These are phyloP conservation scores for Marasmius tenuissimus DNA, from an alignment of 1,284 basidiomycete genomes.

Conservation along the genomic window DNA sequence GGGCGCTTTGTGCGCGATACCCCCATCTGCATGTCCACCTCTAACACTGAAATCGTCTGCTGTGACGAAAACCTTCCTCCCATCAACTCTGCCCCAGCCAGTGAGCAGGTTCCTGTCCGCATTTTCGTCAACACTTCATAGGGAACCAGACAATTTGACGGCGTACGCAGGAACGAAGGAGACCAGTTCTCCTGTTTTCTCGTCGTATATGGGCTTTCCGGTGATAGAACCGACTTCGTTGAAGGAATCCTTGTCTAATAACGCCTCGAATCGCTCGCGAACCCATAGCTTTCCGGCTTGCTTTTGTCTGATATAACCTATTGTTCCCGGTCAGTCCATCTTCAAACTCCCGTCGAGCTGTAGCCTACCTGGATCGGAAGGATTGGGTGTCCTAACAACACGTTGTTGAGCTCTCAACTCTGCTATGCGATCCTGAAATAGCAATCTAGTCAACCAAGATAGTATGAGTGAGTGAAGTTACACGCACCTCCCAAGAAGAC, in stretches of 20 bases:
- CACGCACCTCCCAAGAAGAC: conserved; percentile 29
- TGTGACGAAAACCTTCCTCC: conserved; percentile 37
- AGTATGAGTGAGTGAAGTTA: not conserved
- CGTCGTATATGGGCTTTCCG: conserved; percentile 34
- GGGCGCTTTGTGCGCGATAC: conserved; percentile 37
- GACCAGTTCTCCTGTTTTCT: conserved; percentile 29
- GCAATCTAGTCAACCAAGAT: not conserved
- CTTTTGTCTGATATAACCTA: conserved; percentile 44
- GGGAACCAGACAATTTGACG: not conserved
- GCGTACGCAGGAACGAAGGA: conserved; percentile 39
- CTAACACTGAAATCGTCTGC: conserved; percentile 46
- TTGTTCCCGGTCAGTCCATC: not conserved
- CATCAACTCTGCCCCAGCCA: conserved; percentile 35
- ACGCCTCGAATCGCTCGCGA: conserved; percentile 34
- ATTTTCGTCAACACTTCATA: not conserved
- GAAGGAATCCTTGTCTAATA: conserved; percentile 38
- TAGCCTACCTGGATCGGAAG: conserved; percentile 22
- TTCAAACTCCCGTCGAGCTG: not conserved
- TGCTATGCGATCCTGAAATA: conserved; percentile 28
- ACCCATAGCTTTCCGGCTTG: conserved; percentile 42
- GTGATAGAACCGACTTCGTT: conserved; percentile 40
- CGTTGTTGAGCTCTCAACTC: conserved; percentile 30
- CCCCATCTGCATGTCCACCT: conserved; percentile 44
- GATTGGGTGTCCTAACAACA: conserved; percentile 32
- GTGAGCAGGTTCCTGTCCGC: conserved; percentile 37